These are phyloP conservation scores for Myriosclerotinia scirpicola DNA, from an alignment of 2,329 filamentous ascomycete genomes.

Conservation along the genomic window DNA sequence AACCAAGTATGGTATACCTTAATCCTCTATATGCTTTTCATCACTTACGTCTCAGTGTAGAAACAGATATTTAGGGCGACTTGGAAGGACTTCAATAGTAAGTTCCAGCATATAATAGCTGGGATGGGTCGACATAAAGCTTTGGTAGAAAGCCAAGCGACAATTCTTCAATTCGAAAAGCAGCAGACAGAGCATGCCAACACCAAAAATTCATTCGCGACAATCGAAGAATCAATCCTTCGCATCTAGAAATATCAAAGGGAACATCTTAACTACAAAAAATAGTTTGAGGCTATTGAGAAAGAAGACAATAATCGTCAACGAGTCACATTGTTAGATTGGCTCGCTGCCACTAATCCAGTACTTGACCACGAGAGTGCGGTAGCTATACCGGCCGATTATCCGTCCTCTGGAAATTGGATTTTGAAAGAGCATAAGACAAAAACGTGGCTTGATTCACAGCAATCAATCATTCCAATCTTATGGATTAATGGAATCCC, in stretches of 20 bases:
- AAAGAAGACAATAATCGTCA: constrained; percentile 28
- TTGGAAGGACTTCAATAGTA: constrained; percentile 40
- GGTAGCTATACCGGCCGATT: constrained; percentile 1
- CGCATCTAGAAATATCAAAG: constrained; percentile 26
- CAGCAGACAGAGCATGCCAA: constrained; percentile 4
- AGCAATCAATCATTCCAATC: constrained; percentile 31
- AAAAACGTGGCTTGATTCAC: constrained; percentile 26
- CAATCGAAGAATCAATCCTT: constrained; percentile 31
- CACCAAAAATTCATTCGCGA: neutral
- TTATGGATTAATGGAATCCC: constrained; percentile 46
- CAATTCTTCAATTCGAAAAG: constrained; percentile 30
- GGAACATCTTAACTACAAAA: constrained; percentile 30
- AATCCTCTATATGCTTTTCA: neutral
- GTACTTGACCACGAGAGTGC: neutral
- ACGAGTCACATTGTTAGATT: constrained; percentile 28
- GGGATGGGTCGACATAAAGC: constrained; percentile 37
- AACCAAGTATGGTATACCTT: constrained; percentile 30
- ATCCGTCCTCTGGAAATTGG: constrained; percentile 37
- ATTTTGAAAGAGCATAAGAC: constrained; percentile 36
- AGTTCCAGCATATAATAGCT: constrained; percentile 37
- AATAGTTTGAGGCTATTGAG: constrained; percentile 27
- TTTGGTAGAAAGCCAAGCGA: constrained; percentile 39
- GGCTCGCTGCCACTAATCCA: constrained; percentile 30
- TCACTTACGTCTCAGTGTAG: constrained; percentile 29
- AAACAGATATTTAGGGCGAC: constrained; percentile 40